A percentile compares a stretch with the other conserved stretches of the same genome.
Evolutionary conservation across 108 stramenopile genomes (phyloP).

Genomic region (Seminavis robusta): DNA sequence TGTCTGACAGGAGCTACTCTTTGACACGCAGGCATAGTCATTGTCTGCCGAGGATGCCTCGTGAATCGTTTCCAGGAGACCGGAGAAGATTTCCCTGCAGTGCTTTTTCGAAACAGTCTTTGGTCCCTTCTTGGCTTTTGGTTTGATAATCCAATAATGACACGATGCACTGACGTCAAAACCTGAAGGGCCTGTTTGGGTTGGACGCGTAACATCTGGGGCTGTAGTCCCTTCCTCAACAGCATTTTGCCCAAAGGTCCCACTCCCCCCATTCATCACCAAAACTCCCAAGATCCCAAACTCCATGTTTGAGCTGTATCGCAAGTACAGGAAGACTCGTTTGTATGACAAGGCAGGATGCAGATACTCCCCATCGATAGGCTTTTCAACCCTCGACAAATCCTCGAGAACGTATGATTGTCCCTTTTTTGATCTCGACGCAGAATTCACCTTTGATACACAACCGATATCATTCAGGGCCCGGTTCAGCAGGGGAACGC

Average conservation of each 20-base stretch:
- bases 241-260: constrained; percentile 14
- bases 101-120: constrained; percentile 60
- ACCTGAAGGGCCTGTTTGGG: constrained; percentile 20
- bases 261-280: constrained; percentile 52
- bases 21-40: constrained; percentile 66
- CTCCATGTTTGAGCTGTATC: constrained; percentile 57
- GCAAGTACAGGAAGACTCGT: constrained; percentile 79
- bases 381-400: constrained; percentile 49
- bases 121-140: constrained; percentile 52
- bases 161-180: constrained; percentile 57
- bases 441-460: constrained; percentile 42
- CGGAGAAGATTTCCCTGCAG: constrained; percentile 61
- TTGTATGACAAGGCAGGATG: constrained; percentile 56
- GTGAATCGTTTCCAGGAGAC: constrained; percentile 66
- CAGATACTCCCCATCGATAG: constrained; percentile 65
- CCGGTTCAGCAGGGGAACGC: constrained; percentile 73
- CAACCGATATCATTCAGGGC: constrained; percentile 84
- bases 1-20: constrained; percentile 41
- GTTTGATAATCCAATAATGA: constrained; percentile 80
- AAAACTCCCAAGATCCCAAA: constrained; percentile 77
- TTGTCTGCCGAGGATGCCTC: constrained; percentile 40
- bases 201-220: constrained; percentile 41
- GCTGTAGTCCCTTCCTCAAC: background rate
- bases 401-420: constrained; percentile 58
- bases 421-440: constrained; percentile 25